A percentile compares a stretch with the other conserved stretches of the same genome.
Evolutionary conservation across 1,284 basidiomycete species (phyloP).

Genomic region (Ceratobasidium sp.): DNA sequence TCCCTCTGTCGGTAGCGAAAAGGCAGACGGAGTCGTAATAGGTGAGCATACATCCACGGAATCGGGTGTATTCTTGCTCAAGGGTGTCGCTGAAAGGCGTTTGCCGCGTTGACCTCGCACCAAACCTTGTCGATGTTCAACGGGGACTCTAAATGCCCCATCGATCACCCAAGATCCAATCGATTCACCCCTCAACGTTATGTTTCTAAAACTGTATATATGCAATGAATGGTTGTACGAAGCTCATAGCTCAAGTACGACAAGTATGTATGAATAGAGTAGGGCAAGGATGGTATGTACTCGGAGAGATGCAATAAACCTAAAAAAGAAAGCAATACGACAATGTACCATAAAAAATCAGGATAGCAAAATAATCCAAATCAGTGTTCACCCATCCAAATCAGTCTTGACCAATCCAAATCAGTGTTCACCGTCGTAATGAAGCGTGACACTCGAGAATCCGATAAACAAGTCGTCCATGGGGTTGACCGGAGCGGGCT

Average conservation of each 20-base stretch:
- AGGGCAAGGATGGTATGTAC: background rate
- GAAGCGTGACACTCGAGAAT: slow-evolving; percentile 87
- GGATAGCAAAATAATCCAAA: background rate
- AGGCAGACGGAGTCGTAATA: background rate
- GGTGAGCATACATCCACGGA: no score
- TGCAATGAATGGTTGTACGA: background rate
- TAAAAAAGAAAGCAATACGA: slow-evolving; percentile 2
- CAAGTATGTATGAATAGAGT: no score
- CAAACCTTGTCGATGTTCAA: no score
- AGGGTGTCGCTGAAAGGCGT: no score
- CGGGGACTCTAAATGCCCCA: no score
- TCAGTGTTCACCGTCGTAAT: slow-evolving; percentile 72
- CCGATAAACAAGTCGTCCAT: slow-evolving; percentile 72
- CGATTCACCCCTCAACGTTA: no score
- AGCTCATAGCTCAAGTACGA: background rate
- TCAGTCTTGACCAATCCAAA: no score
- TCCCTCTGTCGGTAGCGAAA: background rate
- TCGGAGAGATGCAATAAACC: background rate
- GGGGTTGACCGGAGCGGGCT: slow-evolving; percentile 44
- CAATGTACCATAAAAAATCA: slow-evolving; percentile 8
- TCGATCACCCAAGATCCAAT: no score
- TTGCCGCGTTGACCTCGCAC: no score
- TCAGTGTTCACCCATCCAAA: no score
- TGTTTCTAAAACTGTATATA: background rate
- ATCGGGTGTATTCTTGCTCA: no score